A percentile compares a stretch with the other conserved stretches of the same genome.
Conservation (phyloP, 1,139 yeast genomes). For the Debaryomycetaceae sp. region DNA sequence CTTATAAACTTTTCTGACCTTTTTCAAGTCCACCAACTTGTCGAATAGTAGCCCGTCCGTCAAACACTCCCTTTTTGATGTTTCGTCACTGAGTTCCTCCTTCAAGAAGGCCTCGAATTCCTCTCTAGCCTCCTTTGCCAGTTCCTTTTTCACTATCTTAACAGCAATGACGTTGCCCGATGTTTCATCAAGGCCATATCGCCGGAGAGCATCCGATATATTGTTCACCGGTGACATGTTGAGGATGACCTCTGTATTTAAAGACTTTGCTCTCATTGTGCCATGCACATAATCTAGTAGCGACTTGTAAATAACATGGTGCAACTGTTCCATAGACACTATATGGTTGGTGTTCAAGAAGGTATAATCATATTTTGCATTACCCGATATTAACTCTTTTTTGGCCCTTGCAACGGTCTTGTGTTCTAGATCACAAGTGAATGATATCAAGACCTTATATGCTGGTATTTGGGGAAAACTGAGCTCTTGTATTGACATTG, state of each 20-base stretch:
- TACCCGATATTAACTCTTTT: slow-evolving; percentile 24
- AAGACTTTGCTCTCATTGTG: slow-evolving; percentile 35
- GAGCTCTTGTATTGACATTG: slow-evolving; percentile 11
- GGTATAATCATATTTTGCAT: slow-evolving; percentile 36
- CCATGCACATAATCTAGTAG: slow-evolving; percentile 24
- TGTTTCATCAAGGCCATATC: slow-evolving; percentile 38
- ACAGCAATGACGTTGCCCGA: slow-evolving; percentile 28
- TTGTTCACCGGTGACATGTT: slow-evolving; percentile 43
- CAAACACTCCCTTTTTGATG: slow-evolving; percentile 12
- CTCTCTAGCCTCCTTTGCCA: not conserved
- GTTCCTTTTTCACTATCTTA: slow-evolving; percentile 19
- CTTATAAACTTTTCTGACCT: slow-evolving; percentile 38
- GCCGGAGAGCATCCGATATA: slow-evolving; percentile 40
- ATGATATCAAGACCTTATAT: slow-evolving; percentile 19
- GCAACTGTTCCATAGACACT: slow-evolving; percentile 35
- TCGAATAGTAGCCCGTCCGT: slow-evolving; percentile 22
- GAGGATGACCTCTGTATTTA: slow-evolving; percentile 41
- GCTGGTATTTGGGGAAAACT: slow-evolving; percentile 35
- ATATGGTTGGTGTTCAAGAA: slow-evolving; percentile 37
- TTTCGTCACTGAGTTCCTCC: not conserved
- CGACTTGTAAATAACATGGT: slow-evolving; percentile 32
- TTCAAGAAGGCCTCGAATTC: not conserved
- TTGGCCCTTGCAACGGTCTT: slow-evolving; percentile 24
- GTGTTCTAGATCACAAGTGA: slow-evolving; percentile 17
- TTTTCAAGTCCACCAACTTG: slow-evolving; percentile 22